Conservation (phyloP, 306 rosid genomes). For the Quercus rubra region DNA sequence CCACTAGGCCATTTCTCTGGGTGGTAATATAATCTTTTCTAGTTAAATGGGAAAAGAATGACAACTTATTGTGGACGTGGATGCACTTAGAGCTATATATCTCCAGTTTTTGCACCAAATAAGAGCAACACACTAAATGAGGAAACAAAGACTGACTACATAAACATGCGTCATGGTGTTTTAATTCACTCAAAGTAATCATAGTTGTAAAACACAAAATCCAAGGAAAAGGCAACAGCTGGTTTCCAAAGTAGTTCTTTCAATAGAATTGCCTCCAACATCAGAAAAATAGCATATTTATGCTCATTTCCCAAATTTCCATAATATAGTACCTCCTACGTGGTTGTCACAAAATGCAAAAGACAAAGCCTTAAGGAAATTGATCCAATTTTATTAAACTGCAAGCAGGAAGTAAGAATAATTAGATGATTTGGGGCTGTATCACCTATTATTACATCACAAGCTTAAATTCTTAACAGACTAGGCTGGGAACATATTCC, state of each 20-base stretch:
- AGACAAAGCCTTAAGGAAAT: not conserved
- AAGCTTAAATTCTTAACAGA: not conserved
- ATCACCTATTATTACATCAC: not conserved
- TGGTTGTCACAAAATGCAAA: not conserved
- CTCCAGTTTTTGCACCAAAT: not conserved
- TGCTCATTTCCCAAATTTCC: not conserved
- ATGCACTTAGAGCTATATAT: not conserved
- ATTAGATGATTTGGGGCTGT: not conserved
- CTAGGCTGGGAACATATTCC: not conserved
- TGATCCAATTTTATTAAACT: not conserved
- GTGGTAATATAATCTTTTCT: not conserved
- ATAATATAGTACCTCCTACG: not conserved
- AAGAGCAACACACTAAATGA: not conserved
- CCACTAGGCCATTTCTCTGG: too few species aligned
- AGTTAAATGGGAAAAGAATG: not conserved
- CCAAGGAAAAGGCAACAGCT: not conserved
- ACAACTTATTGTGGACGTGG: not conserved
- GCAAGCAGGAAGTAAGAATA: not conserved
- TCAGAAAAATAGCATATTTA: not conserved
- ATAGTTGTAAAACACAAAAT: not conserved
- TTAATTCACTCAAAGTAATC: not conserved
- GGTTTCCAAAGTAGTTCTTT: not conserved
- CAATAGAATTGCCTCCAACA: not conserved
- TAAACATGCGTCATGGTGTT: too few species aligned
- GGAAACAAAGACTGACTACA: not conserved